Percentiles rank a stretch among this genome's conserved stretches.
Evolutionary conservation across 2,329 filamentous ascomycete genomes (phyloP).

Genomic region (Aspergillus ruber): DNA sequence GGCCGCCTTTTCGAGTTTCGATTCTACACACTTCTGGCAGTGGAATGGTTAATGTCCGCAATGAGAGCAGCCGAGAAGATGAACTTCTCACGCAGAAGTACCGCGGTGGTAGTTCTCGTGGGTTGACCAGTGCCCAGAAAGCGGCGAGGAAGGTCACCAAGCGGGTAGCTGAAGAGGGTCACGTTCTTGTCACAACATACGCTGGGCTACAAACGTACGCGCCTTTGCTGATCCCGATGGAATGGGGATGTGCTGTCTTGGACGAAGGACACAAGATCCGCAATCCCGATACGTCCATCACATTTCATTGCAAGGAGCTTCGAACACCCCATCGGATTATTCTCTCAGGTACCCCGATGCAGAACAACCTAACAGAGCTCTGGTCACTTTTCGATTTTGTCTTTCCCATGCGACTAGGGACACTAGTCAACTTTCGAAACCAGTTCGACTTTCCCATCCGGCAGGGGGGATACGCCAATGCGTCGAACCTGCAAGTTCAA

Average conservation of each 20-base stretch:
- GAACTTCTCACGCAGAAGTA: conserved; percentile 54
- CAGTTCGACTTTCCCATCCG: conserved; percentile 93
- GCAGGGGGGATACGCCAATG: conserved; percentile 89
- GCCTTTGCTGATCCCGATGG: conserved; percentile 69
- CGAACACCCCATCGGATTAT: conserved; percentile 87
- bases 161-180: conserved; percentile 73
- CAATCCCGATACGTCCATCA: conserved; percentile 91
- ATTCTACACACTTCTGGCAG: conserved; percentile 94
- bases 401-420: conserved; percentile 91
- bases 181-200: conserved; percentile 93
- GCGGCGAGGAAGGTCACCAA: conserved; percentile 75
- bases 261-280: conserved; percentile 98
- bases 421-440: conserved; percentile 79
- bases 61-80: conserved; percentile 57
- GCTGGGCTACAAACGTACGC: conserved; percentile 90
- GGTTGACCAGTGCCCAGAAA: conserved; percentile 50
- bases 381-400: conserved; percentile 99
- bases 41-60: conserved; percentile 78
- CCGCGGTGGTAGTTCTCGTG: conserved; percentile 36
- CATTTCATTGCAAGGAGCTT: conserved; percentile 89
- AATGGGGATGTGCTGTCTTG: conserved; percentile 90
- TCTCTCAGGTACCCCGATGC: conserved; percentile 91
- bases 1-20: conserved; percentile 94
- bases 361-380: conserved; percentile 89
- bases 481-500: conserved; percentile 87